A percentile compares a stretch with the other conserved stretches of the same genome.
These are phyloP conservation scores for Sarocladiaceae sp. DNA, from an alignment of 2,329 filamentous ascomycete genomes.

Conservation along the genomic window DNA sequence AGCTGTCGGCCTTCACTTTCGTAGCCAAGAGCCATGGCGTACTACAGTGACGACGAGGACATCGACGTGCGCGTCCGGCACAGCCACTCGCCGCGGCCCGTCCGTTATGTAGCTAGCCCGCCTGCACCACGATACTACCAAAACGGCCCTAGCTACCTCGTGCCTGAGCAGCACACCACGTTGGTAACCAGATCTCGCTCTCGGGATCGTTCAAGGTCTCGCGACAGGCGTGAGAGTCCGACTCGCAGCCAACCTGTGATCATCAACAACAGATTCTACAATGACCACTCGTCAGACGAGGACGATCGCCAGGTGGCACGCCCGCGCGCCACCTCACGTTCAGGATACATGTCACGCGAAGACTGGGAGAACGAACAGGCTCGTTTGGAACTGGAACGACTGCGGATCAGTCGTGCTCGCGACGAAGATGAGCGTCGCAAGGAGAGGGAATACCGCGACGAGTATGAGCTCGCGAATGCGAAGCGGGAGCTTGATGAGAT, in stretches of 20 bases:
- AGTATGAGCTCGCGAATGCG: conserved; percentile 45
- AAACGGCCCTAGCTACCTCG: conserved; percentile 36
- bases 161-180: conserved; percentile 41
- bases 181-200: conserved; percentile 36
- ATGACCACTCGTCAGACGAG: conserved; percentile 28
- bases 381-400: conserved; percentile 39
- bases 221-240: conserved; percentile 41
- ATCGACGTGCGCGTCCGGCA: conserved; percentile 46
- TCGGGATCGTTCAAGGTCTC: conserved; percentile 40
- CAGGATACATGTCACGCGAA: conserved; percentile 33
- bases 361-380: conserved; percentile 36
- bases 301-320: conserved; percentile 1
- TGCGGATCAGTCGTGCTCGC: conserved; percentile 37
- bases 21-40: conserved; percentile 25
- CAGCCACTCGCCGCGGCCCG: conserved; percentile 33
- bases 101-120: conserved; percentile 42
- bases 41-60: conserved; percentile 52
- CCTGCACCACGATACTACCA: conserved; percentile 38
- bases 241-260: conserved; percentile 35
- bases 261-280: conserved; percentile 55
- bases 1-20: neutral
- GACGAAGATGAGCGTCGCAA: conserved; percentile 31
- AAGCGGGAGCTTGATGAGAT: conserved; percentile 45
- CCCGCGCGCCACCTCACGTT: conserved; percentile 12
- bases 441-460: conserved; percentile 36